Evolutionary conservation across 2,329 filamentous ascomycete genomes (phyloP).

Genomic region (Claviceps purpurea): DNA sequence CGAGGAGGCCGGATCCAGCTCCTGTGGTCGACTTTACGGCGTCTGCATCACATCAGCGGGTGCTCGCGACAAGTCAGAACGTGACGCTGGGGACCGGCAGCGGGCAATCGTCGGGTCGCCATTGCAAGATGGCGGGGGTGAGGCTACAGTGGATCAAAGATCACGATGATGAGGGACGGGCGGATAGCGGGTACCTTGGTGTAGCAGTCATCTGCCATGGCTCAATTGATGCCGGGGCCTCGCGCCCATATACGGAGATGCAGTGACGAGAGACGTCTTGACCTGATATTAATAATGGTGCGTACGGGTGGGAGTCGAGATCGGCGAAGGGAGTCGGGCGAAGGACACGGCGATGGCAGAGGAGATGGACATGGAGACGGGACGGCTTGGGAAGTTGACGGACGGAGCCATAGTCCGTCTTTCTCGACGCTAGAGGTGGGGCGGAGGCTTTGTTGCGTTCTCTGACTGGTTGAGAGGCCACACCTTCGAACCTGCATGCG

Average conservation of each 20-base stretch:
- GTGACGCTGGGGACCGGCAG: background rate
- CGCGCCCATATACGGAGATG: slow-evolving; percentile 28
- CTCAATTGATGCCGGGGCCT: slow-evolving; percentile 28
- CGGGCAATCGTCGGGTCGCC: background rate
- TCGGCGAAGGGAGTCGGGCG: background rate
- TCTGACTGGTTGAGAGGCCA: background rate
- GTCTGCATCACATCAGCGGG: slow-evolving; percentile 16
- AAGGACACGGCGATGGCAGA: background rate
- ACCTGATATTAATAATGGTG: background rate
- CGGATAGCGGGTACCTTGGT: slow-evolving; percentile 26
- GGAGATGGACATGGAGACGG: background rate
- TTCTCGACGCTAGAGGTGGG: background rate
- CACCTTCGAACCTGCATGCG: background rate
- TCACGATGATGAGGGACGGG: background rate
- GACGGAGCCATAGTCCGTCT: slow-evolving; percentile 1
- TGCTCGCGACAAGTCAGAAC: slow-evolving; percentile 2
- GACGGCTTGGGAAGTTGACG: slow-evolving; percentile 6
- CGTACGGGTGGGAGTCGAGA: background rate
- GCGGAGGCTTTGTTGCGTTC: background rate
- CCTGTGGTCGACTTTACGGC: slow-evolving; percentile 28
- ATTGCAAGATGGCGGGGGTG: background rate
- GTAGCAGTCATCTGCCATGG: slow-evolving; percentile 34
- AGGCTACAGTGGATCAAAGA: background rate
- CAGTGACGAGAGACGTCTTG: background rate
- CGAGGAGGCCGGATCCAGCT: slow-evolving; percentile 15